Base-by-base conservation (phyloP, 2,329 filamentous ascomycete genomes). In the Hymenotorrendiella dingleyae region DNA sequence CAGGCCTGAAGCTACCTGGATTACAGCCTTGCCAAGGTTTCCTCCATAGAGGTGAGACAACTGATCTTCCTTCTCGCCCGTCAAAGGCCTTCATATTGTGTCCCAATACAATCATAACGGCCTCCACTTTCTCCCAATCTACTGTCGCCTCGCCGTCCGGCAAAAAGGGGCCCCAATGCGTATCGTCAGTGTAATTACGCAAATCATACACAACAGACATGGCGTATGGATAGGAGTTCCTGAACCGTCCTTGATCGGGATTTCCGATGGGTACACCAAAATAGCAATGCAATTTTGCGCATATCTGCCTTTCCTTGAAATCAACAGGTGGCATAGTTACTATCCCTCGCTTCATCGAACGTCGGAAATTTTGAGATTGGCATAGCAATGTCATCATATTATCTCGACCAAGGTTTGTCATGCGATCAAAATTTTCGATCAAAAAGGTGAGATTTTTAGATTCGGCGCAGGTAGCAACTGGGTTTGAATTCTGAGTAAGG, bases 51-150 rank as follows among this genome's bases (percentile, higher is more conserved):
- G 40, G n/a, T n/a, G n/a, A n/a, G 9, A 22, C 23, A n/a, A 46
- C 35, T 8, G 10, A 8, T 11, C 28, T 26, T 12, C 34, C 27
- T 23, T 30, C 46, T n/a, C 42, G 32, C 7, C 36, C 32, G 12
- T 28, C 64, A 50, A 76, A 73, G 8, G 62, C 57, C 28, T 66
- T 62, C 39, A 84, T 68, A 57, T 87, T 88, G 56, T 74, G 71
- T 3, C 74, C 74, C 3, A 90, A 62, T 2, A 83, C 77, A 3
- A 89, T 67, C 70, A 88, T 76, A 41, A 88, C 75, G 7, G 82
- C 80, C 62, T 90, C 85, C 9, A 89, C 65, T 65, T 85, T 86
- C 62, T 90, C 84, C 86, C 86, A 91, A 62, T 91, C 84, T 0
- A 86, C 80, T 4, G 64, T 62, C 40, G 70, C 71, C 2, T 68